Percentiles rank a stretch among this genome's conserved stretches.
phyloP scores from a whole-genome alignment of 2,329 filamentous ascomycete species.

The Aspergillus pseudotamarii region DNA sequence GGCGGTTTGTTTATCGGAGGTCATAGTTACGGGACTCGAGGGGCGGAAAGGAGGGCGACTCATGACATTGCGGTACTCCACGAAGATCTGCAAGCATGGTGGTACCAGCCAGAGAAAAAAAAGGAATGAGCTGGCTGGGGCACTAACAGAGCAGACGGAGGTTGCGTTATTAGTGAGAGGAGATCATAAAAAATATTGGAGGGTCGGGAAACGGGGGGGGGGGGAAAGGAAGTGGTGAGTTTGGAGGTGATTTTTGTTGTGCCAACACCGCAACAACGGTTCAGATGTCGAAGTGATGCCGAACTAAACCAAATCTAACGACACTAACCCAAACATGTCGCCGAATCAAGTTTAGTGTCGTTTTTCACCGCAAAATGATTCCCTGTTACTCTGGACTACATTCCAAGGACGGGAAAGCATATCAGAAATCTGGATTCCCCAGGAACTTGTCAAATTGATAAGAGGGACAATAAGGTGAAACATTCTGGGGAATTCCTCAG shows the following conservation, averaged over 20 bases:
- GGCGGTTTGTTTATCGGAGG: slow-evolving; percentile 54
- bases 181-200: slow-evolving; percentile 1
- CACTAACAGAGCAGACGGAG: not conserved
- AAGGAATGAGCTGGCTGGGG: slow-evolving; percentile 9
- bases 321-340: slow-evolving; percentile 1
- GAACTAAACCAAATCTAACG: slow-evolving; percentile 1
- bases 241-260: slow-evolving; percentile 2
- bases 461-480: not conserved
- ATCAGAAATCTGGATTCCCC: too few species aligned
- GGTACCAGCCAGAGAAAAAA: slow-evolving; percentile 29
- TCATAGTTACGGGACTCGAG: slow-evolving; percentile 47
- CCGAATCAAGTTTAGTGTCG: not conserved
- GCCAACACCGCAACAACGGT: slow-evolving; percentile 6
- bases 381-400: not conserved
- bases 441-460: not conserved
- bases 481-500: not conserved
- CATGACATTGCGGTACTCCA: slow-evolving; percentile 48
- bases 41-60: slow-evolving; percentile 38
- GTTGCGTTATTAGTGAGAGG: not conserved
- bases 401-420: not conserved
- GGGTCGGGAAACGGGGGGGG: not conserved
- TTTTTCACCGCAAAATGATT: slow-evolving; percentile 1
- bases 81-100: slow-evolving; percentile 37
- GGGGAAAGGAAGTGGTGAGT: not conserved
- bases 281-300: slow-evolving; percentile 2